These are phyloP conservation scores for Leccinellum rugosiceps DNA, from an alignment of 768 basidiomycete species.

Conservation along the genomic window DNA sequence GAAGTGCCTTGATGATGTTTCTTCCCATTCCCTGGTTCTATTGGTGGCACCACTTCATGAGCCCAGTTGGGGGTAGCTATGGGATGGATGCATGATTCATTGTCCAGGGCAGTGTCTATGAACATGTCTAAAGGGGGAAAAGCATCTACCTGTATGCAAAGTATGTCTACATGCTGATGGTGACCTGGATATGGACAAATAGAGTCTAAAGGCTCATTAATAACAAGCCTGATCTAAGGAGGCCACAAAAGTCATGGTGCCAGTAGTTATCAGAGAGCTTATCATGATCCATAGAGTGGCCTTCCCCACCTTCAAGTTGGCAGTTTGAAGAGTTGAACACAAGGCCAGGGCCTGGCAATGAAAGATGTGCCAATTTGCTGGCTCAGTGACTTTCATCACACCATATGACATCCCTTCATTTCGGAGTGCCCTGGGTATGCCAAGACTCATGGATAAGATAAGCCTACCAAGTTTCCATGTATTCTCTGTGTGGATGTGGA, in stretches of 20 bases:
- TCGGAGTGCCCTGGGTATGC: slow-evolving; percentile 6
- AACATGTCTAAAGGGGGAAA: background rate
- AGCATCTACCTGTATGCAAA: slow-evolving; percentile 5
- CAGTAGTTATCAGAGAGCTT: background rate
- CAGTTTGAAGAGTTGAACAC: slow-evolving; percentile 4
- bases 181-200: background rate
- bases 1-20: background rate
- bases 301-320: slow-evolving; percentile 5
- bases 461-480: slow-evolving; percentile 4
- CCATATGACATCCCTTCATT: slow-evolving; percentile 1
- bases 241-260: background rate
- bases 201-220: background rate
- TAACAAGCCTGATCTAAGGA: background rate
- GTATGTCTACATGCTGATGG: slow-evolving; percentile 8
- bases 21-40: background rate
- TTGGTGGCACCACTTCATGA: background rate
- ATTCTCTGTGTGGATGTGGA: slow-evolving; percentile 4
- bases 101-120: background rate
- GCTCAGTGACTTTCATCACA: slow-evolving; percentile 7
- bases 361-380: slow-evolving; percentile 5
- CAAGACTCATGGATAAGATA: slow-evolving; percentile 9
- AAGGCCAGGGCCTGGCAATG: slow-evolving; percentile 1
- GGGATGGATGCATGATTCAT: background rate
- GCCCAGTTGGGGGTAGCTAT: background rate
- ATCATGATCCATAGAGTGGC: background rate